Conservation (phyloP, 805 yeast species). For the Metschnikowia matae region DNA sequence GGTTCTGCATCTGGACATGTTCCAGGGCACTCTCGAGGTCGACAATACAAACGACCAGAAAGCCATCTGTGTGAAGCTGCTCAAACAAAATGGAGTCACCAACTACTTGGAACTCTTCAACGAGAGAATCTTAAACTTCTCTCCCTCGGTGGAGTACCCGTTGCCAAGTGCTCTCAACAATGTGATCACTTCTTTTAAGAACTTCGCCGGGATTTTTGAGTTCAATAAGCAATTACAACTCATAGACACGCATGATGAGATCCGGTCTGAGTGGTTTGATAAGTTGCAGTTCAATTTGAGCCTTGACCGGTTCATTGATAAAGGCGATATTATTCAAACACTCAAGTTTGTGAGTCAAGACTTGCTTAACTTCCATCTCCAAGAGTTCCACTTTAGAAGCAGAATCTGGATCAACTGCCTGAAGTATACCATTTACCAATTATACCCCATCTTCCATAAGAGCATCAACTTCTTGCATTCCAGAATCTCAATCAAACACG, state of each 20-base stretch:
- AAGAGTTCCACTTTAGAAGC: conserved; percentile 44
- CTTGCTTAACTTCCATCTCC: conserved; percentile 43
- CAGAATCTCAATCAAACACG: conserved; percentile 74
- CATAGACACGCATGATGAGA: conserved; percentile 23
- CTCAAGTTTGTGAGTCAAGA: conserved; percentile 34
- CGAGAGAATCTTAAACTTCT: conserved; percentile 64
- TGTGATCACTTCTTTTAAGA: conserved; percentile 50
- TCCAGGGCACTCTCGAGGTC: conserved; percentile 1
- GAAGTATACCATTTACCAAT: conserved; percentile 34
- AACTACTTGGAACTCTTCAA: conserved; percentile 37
- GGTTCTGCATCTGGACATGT: not conserved
- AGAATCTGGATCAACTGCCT: conserved; percentile 45
- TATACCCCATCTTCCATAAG: conserved; percentile 59
- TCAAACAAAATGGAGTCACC: conserved; percentile 31
- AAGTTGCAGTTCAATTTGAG: conserved; percentile 26
- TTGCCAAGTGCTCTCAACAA: conserved; percentile 59
- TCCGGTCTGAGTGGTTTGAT: conserved; percentile 23
- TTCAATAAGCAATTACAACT: conserved; percentile 21
- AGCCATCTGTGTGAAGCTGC: conserved; percentile 17
- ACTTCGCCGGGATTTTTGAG: conserved; percentile 22
- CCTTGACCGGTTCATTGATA: conserved; percentile 25
- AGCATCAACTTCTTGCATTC: conserved; percentile 75
- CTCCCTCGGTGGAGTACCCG: conserved; percentile 78
- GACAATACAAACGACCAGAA: conserved; percentile 15
- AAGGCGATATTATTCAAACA: conserved; percentile 33